Conservation (phyloP, 2,329 filamentous ascomycete genomes). For the Venturia asperata region DNA sequence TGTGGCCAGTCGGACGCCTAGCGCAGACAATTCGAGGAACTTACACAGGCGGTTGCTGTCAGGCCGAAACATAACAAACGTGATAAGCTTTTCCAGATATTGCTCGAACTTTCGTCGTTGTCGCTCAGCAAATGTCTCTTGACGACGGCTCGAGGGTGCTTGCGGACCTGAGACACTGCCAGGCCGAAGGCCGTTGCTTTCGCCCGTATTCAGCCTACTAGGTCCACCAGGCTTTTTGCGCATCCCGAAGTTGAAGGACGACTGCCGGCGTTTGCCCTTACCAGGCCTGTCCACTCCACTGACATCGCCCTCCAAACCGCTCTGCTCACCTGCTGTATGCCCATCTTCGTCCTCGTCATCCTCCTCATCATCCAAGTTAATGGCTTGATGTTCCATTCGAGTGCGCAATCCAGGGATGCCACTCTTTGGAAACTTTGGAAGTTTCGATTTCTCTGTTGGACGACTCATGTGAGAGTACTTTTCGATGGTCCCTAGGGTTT, state of each 20-base stretch:
- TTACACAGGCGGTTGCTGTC: slow-evolving; percentile 95
- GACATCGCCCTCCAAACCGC: slow-evolving; percentile 56
- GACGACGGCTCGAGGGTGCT: slow-evolving; percentile 30
- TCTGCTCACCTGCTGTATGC: slow-evolving; percentile 40
- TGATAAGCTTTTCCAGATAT: slow-evolving; percentile 89
- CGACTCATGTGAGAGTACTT: slow-evolving; percentile 47
- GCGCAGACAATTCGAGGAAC: slow-evolving; percentile 87
- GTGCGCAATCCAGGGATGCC: slow-evolving; percentile 77
- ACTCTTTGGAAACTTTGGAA: slow-evolving; percentile 83
- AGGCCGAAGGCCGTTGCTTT: neutral
- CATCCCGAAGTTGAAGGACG: slow-evolving; percentile 51
- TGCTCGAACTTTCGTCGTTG: slow-evolving; percentile 81
- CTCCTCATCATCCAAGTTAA: slow-evolving; percentile 48
- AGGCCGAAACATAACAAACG: slow-evolving; percentile 92
- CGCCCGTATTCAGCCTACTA: slow-evolving; percentile 3
- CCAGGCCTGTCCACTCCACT: slow-evolving; percentile 58
- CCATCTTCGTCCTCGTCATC: slow-evolving; percentile 65
- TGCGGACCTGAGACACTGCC: neutral
- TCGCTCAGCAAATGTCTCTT: slow-evolving; percentile 62
- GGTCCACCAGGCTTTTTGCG: slow-evolving; percentile 28
- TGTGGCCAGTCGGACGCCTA: slow-evolving; percentile 86
- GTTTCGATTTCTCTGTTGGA: slow-evolving; percentile 60
- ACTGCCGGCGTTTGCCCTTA: slow-evolving; percentile 47
- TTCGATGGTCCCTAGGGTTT: slow-evolving; percentile 74
- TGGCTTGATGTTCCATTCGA: slow-evolving; percentile 50